Evolutionary conservation across 2,329 filamentous ascomycete genomes (phyloP).

Genomic region (Trichoderma polysporum): DNA sequence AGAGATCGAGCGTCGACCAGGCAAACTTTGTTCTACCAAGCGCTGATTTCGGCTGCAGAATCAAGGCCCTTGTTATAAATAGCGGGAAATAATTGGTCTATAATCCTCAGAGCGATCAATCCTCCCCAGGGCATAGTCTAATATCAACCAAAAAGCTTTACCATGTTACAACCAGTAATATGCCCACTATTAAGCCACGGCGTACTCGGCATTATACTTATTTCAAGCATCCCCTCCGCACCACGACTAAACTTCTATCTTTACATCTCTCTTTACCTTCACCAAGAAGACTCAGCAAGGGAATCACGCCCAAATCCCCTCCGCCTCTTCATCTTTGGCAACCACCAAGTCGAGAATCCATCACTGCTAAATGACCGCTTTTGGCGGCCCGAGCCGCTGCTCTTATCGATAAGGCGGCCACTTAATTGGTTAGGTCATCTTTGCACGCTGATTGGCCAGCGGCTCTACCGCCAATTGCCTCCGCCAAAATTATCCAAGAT

Average conservation of each 20-base stretch:
- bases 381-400: slow-evolving; percentile 7
- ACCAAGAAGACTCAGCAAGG: not conserved
- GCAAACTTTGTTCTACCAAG: not conserved
- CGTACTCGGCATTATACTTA: no score
- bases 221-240: no score
- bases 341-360: not conserved
- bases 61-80: not conserved
- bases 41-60: not conserved
- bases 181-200: no score
- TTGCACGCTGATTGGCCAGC: slow-evolving; percentile 5
- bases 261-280: no score
- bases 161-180: no score
- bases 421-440: slow-evolving; percentile 15
- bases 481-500: slow-evolving; percentile 13
- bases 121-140: no score
- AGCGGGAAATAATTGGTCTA: no score
- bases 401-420: slow-evolving; percentile 17
- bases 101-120: no score
- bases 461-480: slow-evolving; percentile 18
- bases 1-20: not conserved
- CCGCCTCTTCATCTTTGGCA: not conserved
- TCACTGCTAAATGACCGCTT: not conserved
- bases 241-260: no score
- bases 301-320: not conserved
- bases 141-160: no score